Base-by-base conservation (phyloP, 2,329 filamentous ascomycete genomes). In the Alternaria arborescens region DNA sequence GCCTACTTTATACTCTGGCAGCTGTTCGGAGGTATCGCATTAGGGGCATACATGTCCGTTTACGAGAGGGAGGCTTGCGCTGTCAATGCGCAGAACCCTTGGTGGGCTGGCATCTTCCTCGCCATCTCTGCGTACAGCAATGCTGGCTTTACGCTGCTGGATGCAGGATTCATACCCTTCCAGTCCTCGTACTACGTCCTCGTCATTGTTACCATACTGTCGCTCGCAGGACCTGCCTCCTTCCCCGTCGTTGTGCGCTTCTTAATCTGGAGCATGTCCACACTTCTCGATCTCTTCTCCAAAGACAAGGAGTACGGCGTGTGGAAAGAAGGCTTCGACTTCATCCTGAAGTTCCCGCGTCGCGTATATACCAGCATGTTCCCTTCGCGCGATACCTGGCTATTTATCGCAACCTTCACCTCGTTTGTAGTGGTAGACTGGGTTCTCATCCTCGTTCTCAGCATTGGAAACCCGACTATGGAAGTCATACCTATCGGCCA, bases 361-460 rank as follows among this genome's bases (percentile, higher is more conserved):
- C 46, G 46, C 30, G 67, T 69, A 20, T 69, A 69, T 36, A 69
- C 63, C 26, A 69, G 67, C 52, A 69, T 69, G 67, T 69, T 69
- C 22, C 62, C 67, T 26, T 43, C 62, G n/a, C 59, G 61, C 16
- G 67, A 69, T 53, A 69, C 67, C 5, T 69, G 65, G 67, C 20
- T 64, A 42, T 69, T 69, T 34, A 62, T 67, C 34, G 61, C 61
- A 43, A 67, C 65, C 22, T 69, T 69, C 40, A 58, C 52, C 42
- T 55, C 55, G n/a, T 69, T 69, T 52, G 65, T 67, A 11, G 58
- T 60, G 10, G 59, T 66, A 42, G 67, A 69, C 41, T 69, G 67
- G 67, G 41, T 67, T 53, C 55, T 69, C 38, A 69, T 69, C 32
- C 55, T 69, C 24, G 38, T 69, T 24, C 63, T 69, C 46, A 58